A percentile compares a stretch with the other conserved stretches of the same genome.
Conservation (phyloP, 768 basidiomycete genomes). For the Chiua virens region DNA sequence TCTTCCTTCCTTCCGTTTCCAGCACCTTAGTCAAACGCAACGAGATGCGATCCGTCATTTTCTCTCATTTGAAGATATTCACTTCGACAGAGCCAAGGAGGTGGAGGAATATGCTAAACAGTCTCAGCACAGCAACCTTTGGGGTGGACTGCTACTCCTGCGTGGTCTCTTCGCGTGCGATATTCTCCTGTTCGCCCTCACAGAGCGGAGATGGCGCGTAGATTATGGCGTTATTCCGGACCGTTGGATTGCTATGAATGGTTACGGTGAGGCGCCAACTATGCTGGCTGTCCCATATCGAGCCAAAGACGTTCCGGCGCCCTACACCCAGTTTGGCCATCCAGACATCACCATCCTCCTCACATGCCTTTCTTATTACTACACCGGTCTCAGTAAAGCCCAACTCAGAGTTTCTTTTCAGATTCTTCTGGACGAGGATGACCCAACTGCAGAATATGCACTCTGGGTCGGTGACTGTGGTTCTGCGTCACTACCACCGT, state of each 20-base stretch:
- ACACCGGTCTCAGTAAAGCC: no score
- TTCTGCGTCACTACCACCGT: no score
- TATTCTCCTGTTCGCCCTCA: slow-evolving; percentile 38
- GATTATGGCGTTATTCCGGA: slow-evolving; percentile 45
- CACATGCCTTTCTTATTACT: slow-evolving; percentile 36
- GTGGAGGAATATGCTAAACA: slow-evolving; percentile 4
- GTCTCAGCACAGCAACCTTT: slow-evolving; percentile 18
- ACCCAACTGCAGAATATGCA: no score
- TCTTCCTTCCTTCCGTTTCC: slow-evolving; percentile 16
- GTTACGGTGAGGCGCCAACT: slow-evolving; percentile 23
- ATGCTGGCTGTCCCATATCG: slow-evolving; percentile 50
- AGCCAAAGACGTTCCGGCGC: slow-evolving; percentile 48
- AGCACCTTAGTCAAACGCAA: background rate
- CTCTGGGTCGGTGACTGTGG: no score
- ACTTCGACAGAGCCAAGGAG: background rate
- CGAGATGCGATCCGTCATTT: slow-evolving; percentile 9
- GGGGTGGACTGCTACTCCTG: slow-evolving; percentile 42
- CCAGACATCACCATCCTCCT: slow-evolving; percentile 46
- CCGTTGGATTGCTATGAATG: background rate
- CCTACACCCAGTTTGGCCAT: slow-evolving; percentile 49
- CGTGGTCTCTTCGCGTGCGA: slow-evolving; percentile 45
- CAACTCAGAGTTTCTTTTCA: no score
- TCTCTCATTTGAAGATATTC: slow-evolving; percentile 9
- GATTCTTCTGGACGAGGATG: no score
- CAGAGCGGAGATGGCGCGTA: slow-evolving; percentile 45